Percentiles rank a stretch among this genome's conserved stretches.
phyloP scores from a whole-genome alignment of 352 stramenopile species.

The Phytophthora fragariae region DNA sequence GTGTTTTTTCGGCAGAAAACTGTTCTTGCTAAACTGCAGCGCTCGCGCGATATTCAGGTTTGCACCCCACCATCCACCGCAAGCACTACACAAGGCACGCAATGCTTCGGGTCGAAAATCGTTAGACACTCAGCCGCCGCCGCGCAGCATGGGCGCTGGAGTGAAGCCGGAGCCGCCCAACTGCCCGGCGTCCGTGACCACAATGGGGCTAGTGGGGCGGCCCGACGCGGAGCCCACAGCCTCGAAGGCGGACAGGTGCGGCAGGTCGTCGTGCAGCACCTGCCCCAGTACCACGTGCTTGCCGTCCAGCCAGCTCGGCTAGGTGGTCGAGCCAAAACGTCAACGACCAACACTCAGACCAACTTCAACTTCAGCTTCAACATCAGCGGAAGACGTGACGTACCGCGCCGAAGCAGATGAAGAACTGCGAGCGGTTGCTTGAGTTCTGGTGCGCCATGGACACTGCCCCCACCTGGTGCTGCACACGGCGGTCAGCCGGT shows the following conservation, averaged over 20 bases:
- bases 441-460: constrained; percentile 98
- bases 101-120: no score
- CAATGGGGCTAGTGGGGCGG: constrained; percentile 52
- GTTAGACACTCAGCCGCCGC: no score
- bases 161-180: constrained; percentile 56
- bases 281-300: constrained; percentile 99
- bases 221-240: constrained; percentile 59
- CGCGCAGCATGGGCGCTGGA: constrained; percentile 5
- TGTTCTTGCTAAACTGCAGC: no score
- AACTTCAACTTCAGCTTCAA: constrained; percentile 21
- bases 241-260: constrained; percentile 57
- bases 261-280: constrained; percentile 85
- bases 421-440: constrained; percentile 99
- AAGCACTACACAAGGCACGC: no score
- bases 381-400: constrained; percentile 4
- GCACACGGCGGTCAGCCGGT: constrained; percentile 1
- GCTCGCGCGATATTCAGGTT: no score
- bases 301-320: constrained; percentile 93
- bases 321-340: background rate
- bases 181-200: constrained; percentile 68
- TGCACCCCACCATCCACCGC: no score
- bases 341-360: constrained; percentile 28
- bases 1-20: no score
- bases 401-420: constrained; percentile 93
- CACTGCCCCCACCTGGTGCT: constrained; percentile 93